Evolutionary conservation across 768 basidiomycete genomes (phyloP).

Genomic region (Crepidotus variabilis): DNA sequence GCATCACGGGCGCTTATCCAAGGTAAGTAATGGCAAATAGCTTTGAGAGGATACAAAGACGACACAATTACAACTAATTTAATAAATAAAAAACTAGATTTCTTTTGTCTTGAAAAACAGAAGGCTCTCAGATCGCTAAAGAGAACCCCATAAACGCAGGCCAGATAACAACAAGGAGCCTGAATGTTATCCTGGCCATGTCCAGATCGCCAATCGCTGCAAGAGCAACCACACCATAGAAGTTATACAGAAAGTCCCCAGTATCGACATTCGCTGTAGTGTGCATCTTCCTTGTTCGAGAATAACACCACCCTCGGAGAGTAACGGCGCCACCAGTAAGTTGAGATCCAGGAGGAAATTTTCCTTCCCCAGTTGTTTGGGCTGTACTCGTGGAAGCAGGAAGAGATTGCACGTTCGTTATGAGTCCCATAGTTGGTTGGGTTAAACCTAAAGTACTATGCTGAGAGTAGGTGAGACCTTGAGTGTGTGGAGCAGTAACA

Average conservation of each 20-base stretch:
- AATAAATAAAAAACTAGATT: too few relatives aligned
- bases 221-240: not conserved
- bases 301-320: not conserved
- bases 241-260: not conserved
- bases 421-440: not conserved
- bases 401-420: not conserved
- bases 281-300: not conserved
- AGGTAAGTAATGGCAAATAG: too few relatives aligned
- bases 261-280: not conserved
- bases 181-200: conserved; percentile 37
- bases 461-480: not conserved
- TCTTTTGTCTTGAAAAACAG: too few relatives aligned
- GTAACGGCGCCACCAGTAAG: not conserved
- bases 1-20: too few relatives aligned
- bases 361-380: not conserved
- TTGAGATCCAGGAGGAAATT: not conserved
- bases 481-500: not conserved
- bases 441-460: not conserved
- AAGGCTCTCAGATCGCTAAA: conserved; percentile 30
- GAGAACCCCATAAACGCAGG: conserved; percentile 53
- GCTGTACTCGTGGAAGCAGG: not conserved
- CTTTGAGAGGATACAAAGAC: too few relatives aligned
- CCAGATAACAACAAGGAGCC: conserved; percentile 50
- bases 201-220: conserved; percentile 23
- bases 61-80: too few relatives aligned